Evolutionary conservation across 495 filamentous ascomycete species (phyloP).

Genomic region (Podospora appendiculata): DNA sequence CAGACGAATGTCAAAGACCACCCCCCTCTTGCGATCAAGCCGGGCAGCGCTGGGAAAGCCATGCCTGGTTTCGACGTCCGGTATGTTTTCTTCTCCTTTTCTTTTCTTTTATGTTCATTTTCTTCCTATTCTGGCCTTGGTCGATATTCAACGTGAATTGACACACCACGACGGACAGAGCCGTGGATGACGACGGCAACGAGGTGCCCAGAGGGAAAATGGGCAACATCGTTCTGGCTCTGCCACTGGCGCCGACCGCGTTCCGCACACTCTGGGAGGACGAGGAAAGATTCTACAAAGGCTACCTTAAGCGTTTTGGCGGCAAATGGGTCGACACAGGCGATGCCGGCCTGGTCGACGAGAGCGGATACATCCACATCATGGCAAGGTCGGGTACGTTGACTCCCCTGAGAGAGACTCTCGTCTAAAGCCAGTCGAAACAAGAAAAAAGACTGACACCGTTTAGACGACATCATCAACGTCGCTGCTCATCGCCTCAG

Average conservation of each 20-base stretch:
- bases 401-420: neutral
- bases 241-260: slow-evolving; percentile 77
- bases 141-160: too few species aligned
- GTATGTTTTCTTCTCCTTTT: neutral
- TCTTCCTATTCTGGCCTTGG: too few species aligned
- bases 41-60: slow-evolving; percentile 80
- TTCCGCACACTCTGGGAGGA: slow-evolving; percentile 81
- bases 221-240: slow-evolving; percentile 84
- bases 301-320: slow-evolving; percentile 72
- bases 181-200: slow-evolving; percentile 72
- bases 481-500: slow-evolving; percentile 89
- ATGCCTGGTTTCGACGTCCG: slow-evolving; percentile 84
- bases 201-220: slow-evolving; percentile 61
- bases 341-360: slow-evolving; percentile 79
- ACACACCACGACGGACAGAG: slow-evolving; percentile 1
- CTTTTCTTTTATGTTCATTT: too few species aligned
- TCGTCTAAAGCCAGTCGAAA: too few species aligned
- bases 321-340: slow-evolving; percentile 85
- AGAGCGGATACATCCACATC: slow-evolving; percentile 75
- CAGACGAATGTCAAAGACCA: slow-evolving; percentile 16
- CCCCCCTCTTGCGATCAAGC: slow-evolving; percentile 49
- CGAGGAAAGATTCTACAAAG: slow-evolving; percentile 70
- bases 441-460: neutral
- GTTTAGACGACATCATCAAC: slow-evolving; percentile 81
- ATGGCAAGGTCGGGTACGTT: slow-evolving; percentile 58